Evolutionary conservation across 1,284 basidiomycete species (phyloP), one percentile per base, ranked within the genome.

Genomic region (Moesziomyces antarcticus): DNA sequence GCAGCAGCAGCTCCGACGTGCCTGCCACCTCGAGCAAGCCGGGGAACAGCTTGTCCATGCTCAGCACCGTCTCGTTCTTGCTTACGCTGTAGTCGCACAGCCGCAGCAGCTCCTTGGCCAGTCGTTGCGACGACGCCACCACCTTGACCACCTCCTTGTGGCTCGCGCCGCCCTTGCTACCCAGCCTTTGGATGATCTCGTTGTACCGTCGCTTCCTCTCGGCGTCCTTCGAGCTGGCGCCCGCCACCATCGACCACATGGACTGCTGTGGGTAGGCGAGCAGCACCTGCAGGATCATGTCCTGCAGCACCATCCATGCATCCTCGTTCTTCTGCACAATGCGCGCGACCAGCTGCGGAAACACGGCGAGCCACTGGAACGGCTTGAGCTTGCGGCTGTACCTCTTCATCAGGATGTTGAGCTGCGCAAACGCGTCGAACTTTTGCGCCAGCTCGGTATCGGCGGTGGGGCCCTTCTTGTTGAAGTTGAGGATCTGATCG

Each of bases 331-430:
- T 86, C 78, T 98, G 93, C 20, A 91, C 92, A 37, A 99, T 92
- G 10, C 97, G 90, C 24, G 97, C 99, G 11, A 97, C 93, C 61
- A 99, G 92, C 86, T 99, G 97, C 8, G 97, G 94, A 73, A 98
- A 94, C 0, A 95, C 95, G 0, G 93, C 96, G 73, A 92, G 92
- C 93, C 95, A 99, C 59, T 83, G 80, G 69, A 78, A 82, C 20
- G 80, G 75, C 89, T 93, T 87, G 92, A 96, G 84, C 91, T 97
- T 3, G 87, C 88, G 3, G 92, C 91, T 20, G 91, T 86, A 3
- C 86, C 86, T 66, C 86, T 66, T 87, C 58, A 92, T 88, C 21
- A 89, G 87, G 25, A 56, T 50, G 50, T 82, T 82, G 48, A 84
- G 75, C 63, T 75, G 63, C 14, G 49, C 16, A 46, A 83, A 84